Base-by-base conservation (phyloP, 2,329 filamentous ascomycete species). In the Hymenoscyphus fraxineus region DNA sequence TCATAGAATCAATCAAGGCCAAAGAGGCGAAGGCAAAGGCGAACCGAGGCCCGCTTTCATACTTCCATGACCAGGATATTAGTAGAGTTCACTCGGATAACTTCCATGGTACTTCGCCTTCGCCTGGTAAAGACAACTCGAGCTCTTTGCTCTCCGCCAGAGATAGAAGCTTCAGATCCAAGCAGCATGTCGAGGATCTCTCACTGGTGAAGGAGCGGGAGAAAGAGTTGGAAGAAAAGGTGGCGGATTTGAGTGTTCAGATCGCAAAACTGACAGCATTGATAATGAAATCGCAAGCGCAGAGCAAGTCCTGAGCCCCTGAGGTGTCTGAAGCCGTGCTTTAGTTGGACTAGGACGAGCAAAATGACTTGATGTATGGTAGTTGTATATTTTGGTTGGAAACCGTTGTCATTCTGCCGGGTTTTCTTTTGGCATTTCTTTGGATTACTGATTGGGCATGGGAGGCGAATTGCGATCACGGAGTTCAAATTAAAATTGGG, bases 241-340 rank as follows among this genome's bases (percentile, higher is more conserved):
- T 88, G 62, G 74, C 77, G 3, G 85, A 87, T 67, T 74, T 88
- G 69, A 79, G 80, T 54, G 75, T 74, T 58, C 87, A 87, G 78
- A 85, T 88, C 69, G 84, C 87, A 68, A 81, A 81, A 63, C 76
- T 88, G 67, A 85, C 85, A 0, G 77, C 80, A 22, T 72, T 83
- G 58, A 77, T 88, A 1, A 72, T 84, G 68, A 76, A 78, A 3
- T 7, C 44, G 6, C 41, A 44, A 19, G n/a, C n/a, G 19, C 44
- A 19, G 44, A 19, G 47, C 19, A 27, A 27, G 19, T 22, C 19
- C 13, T 54, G 47, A 54, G 13, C 9, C 13, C 19, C 13, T 54
- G 47, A 54, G 13, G 47, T 27, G n/a, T 47, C 16, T 47, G 41
- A 44, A 44, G 41, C 41, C 6, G n/a, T 19, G n/a, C 44, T 47